Evolutionary conservation across 495 filamentous ascomycete genomes (phyloP).

Genomic region (Penicillium bovifimosum): DNA sequence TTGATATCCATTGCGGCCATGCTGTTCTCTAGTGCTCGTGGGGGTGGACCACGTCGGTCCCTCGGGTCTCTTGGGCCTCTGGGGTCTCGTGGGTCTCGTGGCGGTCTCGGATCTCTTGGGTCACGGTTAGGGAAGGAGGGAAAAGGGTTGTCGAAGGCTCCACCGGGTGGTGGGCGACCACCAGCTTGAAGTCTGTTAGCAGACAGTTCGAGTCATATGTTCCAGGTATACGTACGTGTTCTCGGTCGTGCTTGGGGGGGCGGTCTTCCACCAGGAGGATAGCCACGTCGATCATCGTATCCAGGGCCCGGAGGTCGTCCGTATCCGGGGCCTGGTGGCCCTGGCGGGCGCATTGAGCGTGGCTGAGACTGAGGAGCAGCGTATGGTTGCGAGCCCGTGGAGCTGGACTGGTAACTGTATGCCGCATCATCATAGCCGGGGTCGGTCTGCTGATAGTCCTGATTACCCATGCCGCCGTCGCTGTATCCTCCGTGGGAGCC

Average conservation of each 20-base stretch:
- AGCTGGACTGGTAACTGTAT: slow-evolving; percentile 26
- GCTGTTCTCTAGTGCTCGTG: slow-evolving; percentile 40
- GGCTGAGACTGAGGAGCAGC: slow-evolving; percentile 34
- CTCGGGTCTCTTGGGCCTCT: slow-evolving; percentile 19
- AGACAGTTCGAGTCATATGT: not conserved
- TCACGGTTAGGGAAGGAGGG: slow-evolving; percentile 50
- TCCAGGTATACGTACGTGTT: slow-evolving; percentile 28
- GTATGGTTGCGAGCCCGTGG: slow-evolving; percentile 43
- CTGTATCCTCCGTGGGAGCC: slow-evolving; percentile 42
- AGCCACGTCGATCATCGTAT: slow-evolving; percentile 24
- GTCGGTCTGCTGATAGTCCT: slow-evolving; percentile 13
- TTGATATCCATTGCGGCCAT: slow-evolving; percentile 57
- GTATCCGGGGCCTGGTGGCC: slow-evolving; percentile 47
- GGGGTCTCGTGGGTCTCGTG: slow-evolving; percentile 18
- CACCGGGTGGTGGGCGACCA: slow-evolving; percentile 37
- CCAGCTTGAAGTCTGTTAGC: slow-evolving; percentile 20
- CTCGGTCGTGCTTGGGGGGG: slow-evolving; percentile 26
- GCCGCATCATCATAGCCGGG: slow-evolving; percentile 46
- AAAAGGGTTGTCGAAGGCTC: slow-evolving; percentile 63
- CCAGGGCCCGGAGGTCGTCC: slow-evolving; percentile 30
- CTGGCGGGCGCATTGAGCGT: slow-evolving; percentile 35
- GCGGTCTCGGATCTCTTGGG: slow-evolving; percentile 19
- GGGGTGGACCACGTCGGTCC: slow-evolving; percentile 21
- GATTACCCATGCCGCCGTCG: slow-evolving; percentile 24
- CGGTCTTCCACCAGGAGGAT: slow-evolving; percentile 19